A percentile compares a stretch with the other conserved stretches of the same genome.
phyloP scores from a whole-genome alignment of 2,329 filamentous ascomycete species.

The Fusarium tupiense region DNA sequence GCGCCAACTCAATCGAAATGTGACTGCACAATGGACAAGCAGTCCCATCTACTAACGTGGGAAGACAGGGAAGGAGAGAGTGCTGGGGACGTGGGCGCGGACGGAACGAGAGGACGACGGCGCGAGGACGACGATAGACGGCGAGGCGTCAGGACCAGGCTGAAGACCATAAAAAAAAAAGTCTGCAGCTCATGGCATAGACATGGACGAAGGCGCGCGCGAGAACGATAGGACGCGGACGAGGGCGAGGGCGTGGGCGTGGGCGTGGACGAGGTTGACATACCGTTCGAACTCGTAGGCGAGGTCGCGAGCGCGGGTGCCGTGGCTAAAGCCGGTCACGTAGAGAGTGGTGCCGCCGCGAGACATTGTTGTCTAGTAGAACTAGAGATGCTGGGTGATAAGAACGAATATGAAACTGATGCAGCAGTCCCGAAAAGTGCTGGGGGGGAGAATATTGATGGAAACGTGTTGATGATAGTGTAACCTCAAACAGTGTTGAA shows the following conservation, averaged over 20 bases:
- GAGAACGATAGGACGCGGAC: conserved; percentile 49
- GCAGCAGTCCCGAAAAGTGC: conserved; percentile 38
- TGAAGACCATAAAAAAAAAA: conserved; percentile 37
- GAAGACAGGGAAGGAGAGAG: conserved; percentile 35
- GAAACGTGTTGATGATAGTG: conserved; percentile 26
- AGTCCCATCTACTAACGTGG: conserved; percentile 42
- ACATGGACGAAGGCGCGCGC: conserved; percentile 41
- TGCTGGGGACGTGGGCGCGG: conserved; percentile 42
- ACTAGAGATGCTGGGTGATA: conserved; percentile 6
- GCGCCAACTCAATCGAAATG: conserved; percentile 40
- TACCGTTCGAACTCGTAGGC: conserved; percentile 99
- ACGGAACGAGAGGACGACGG: conserved; percentile 43
- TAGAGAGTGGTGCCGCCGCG: conserved; percentile 94
- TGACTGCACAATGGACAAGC: conserved; percentile 43
- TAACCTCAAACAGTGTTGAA: conserved; percentile 30
- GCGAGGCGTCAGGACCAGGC: conserved; percentile 41
- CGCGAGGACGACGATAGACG: conserved; percentile 44
- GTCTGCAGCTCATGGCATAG: conserved; percentile 34
- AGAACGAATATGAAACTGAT: conserved; percentile 34
- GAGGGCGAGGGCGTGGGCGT: conserved; percentile 52
- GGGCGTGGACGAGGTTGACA: conserved; percentile 69
- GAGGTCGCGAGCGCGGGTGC: conserved; percentile 97
- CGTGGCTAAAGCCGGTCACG: conserved; percentile 98
- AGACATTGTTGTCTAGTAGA: conserved; percentile 72
- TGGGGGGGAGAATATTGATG: conserved; percentile 34